These are phyloP conservation scores for Ruellia speciosa DNA, from an alignment of 305 asterid species.

Conservation along the genomic window DNA sequence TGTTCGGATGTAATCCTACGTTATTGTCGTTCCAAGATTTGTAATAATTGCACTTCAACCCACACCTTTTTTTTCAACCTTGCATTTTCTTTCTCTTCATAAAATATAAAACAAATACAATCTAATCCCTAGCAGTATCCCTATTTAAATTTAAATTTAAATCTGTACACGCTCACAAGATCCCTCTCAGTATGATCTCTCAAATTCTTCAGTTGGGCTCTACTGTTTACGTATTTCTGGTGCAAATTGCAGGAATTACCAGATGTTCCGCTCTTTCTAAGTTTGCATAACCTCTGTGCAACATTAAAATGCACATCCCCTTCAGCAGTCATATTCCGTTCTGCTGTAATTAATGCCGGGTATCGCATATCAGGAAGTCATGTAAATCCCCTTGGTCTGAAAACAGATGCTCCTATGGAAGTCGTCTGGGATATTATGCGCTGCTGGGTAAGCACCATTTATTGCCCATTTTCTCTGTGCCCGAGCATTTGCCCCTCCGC, in stretches of 20 bases:
- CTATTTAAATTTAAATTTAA: no score
- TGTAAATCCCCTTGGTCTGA: constrained; percentile 77
- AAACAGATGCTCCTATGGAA: constrained; percentile 95
- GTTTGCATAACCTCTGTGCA: constrained; percentile 88
- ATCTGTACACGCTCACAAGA: no score
- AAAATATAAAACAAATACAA: no score
- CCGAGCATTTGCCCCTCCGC: no score
- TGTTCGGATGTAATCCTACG: no score
- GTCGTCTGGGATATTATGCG: constrained; percentile 99
- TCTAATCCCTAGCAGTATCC: no score
- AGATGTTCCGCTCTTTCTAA: constrained; percentile 82
- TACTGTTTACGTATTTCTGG: background rate
- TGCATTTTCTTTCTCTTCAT: no score
- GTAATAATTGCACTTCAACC: no score
- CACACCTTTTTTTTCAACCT: no score
- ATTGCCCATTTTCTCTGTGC: background rate
- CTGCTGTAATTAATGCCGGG: constrained; percentile 96
- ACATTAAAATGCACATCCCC: constrained; percentile 95
- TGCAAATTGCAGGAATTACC: constrained; percentile 61
- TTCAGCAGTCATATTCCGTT: constrained; percentile 79
- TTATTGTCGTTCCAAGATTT: no score
- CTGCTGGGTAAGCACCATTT: constrained; percentile 65
- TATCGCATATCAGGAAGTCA: constrained; percentile 93
- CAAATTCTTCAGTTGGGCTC: no score
- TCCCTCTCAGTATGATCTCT: no score